A percentile compares a stretch with the other conserved stretches of the same genome.
phyloP scores from a whole-genome alignment of 1,139 yeast species.

The Pichia sp. region DNA sequence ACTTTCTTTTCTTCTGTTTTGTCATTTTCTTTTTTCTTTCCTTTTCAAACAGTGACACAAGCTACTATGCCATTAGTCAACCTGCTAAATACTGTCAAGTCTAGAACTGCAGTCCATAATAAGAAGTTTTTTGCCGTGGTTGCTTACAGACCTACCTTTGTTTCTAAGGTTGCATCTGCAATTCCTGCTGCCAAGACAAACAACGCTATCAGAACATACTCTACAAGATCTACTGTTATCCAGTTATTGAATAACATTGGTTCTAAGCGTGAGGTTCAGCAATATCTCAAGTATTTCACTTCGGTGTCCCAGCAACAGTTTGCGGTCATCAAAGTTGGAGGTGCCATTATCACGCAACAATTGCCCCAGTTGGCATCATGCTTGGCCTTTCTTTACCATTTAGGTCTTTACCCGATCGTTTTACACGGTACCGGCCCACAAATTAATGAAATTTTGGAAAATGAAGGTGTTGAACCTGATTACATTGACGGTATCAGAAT shows the following conservation, averaged over 20 bases:
- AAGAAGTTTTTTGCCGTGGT: constrained; percentile 9
- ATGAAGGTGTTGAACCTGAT: constrained; percentile 92
- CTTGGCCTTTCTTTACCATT: constrained; percentile 91
- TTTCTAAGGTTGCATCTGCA: not conserved
- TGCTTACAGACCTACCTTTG: constrained; percentile 4
- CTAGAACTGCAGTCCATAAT: not conserved
- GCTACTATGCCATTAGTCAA: constrained; percentile 9
- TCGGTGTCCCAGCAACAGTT: constrained; percentile 94
- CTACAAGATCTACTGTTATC: constrained; percentile 90
- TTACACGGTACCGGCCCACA: constrained; percentile 99
- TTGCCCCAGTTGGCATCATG: constrained; percentile 91
- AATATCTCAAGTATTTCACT: constrained; percentile 90
- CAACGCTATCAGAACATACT: constrained; percentile 22
- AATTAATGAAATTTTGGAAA: constrained; percentile 86
- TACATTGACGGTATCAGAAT: constrained; percentile 95
- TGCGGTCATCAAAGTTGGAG: constrained; percentile 98
- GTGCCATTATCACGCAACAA: constrained; percentile 95
- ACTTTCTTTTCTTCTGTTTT: too few relatives aligned
- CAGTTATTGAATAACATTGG: constrained; percentile 93
- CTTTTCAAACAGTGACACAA: too few relatives aligned
- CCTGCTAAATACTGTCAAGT: constrained; percentile 3
- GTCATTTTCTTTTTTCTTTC: too few relatives aligned
- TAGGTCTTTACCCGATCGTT: constrained; percentile 93
- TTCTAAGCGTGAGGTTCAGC: constrained; percentile 95
- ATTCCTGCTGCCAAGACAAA: not conserved